A percentile compares a stretch with the other conserved stretches of the same genome.
Conservation (phyloP, 1,284 basidiomycete genomes). For the Porogramme epimiltina region DNA sequence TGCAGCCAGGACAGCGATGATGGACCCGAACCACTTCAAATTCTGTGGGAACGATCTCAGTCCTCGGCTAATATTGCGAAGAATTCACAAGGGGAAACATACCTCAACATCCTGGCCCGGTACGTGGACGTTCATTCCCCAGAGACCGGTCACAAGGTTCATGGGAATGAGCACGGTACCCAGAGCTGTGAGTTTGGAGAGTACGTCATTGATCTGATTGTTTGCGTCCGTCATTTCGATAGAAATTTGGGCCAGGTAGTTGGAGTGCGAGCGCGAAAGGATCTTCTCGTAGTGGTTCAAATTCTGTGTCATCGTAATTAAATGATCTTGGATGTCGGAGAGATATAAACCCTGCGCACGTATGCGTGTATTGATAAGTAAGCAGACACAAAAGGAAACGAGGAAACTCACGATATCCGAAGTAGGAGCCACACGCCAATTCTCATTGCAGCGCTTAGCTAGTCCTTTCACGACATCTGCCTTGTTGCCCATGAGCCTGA, state of each 20-base stretch:
- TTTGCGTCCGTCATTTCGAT: conserved; percentile 99
- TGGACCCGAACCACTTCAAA: conserved; percentile 84
- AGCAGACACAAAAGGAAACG: not conserved
- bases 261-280: conserved; percentile 97
- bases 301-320: conserved; percentile 99
- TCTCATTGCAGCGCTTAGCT: conserved; percentile 98
- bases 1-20: conserved; percentile 74
- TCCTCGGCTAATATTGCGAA: no score
- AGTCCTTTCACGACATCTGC: conserved; percentile 99
- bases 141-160: conserved; percentile 91
- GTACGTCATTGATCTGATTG: conserved; percentile 99
- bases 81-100: conserved; percentile 24
- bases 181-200: conserved; percentile 97
- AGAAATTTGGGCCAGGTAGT: conserved; percentile 97
- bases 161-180: conserved; percentile 98
- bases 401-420: conserved; percentile 83
- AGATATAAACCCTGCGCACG: conserved; percentile 83
- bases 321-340: conserved; percentile 95
- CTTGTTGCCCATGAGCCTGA: conserved; percentile 98
- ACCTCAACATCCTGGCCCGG: conserved; percentile 74
- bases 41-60: conserved; percentile 30
- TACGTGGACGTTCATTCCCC: conserved; percentile 94
- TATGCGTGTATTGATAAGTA: conserved; percentile 31
- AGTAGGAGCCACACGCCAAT: conserved; percentile 98
- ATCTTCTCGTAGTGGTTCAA: conserved; percentile 99